phyloP scores from a whole-genome alignment of 306 rosid species.

The Prunus kanzakura region DNA sequence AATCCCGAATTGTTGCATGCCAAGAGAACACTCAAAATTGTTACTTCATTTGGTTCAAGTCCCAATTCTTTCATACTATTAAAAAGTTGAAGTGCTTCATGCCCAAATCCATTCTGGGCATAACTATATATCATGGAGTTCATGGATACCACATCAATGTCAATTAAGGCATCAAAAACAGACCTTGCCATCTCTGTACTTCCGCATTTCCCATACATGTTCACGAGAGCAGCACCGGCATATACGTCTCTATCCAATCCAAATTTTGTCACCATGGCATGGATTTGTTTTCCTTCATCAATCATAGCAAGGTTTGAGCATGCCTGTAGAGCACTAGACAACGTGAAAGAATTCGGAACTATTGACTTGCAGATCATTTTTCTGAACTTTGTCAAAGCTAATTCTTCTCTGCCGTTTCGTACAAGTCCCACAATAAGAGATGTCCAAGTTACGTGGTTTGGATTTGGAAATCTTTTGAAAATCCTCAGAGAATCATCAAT shows the following conservation, averaged over 20 bases:
- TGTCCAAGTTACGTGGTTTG: conserved; percentile 72
- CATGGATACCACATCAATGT: conserved; percentile 42
- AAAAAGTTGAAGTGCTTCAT: conserved; percentile 52
- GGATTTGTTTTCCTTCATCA: conserved; percentile 57
- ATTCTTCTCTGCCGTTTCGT: conserved; percentile 60
- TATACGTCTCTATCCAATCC: conserved; percentile 50
- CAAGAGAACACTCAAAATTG: conserved; percentile 60
- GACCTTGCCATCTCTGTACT: conserved; percentile 51
- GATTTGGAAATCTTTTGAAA: conserved; percentile 42
- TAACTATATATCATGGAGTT: conserved; percentile 67
- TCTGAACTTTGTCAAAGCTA: conserved; percentile 47
- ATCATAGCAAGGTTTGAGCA: conserved; percentile 70
- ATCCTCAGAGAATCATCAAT: conserved; percentile 56
- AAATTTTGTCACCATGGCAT: conserved; percentile 38
- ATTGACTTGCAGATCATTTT: conserved; percentile 50
- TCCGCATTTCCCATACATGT: conserved; percentile 75
- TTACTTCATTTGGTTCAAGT: conserved; percentile 49
- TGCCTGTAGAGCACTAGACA: conserved; percentile 64
- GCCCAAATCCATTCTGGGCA: conserved; percentile 63
- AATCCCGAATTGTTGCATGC: conserved; percentile 69
- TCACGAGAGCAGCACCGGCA: conserved; percentile 56
- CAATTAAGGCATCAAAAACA: conserved; percentile 17
- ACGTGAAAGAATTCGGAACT: conserved; percentile 52
- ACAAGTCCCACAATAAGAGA: conserved; percentile 64
- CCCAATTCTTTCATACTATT: conserved; percentile 35